These are phyloP conservation scores for Thalassiosira livingstoniorum DNA, from an alignment of 352 stramenopile genomes.

Conservation along the genomic window DNA sequence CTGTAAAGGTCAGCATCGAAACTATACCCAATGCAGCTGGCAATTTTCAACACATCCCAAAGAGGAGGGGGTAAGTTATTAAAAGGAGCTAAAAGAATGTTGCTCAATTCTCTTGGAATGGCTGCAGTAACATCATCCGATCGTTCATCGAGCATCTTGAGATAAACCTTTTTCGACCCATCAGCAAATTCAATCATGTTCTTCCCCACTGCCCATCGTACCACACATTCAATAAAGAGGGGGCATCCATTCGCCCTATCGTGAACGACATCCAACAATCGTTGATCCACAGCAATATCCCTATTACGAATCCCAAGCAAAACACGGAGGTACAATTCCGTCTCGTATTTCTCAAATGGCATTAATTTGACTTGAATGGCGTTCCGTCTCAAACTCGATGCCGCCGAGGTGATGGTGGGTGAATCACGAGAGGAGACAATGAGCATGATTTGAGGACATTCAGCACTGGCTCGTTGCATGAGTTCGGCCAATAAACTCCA, in stretches of 20 bases:
- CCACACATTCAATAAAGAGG: conserved; percentile 67
- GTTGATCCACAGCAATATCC: conserved; percentile 53
- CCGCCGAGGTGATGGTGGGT: conserved; percentile 64
- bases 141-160: conserved; percentile 60
- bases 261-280: conserved; percentile 63
- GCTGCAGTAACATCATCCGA: conserved; percentile 64
- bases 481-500: conserved; percentile 68
- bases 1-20: conserved; percentile 68
- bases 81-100: conserved; percentile 63
- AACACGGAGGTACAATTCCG: conserved; percentile 55
- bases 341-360: conserved; percentile 69
- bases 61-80: conserved; percentile 65
- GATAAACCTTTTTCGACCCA: conserved; percentile 61
- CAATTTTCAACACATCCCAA: conserved; percentile 72
- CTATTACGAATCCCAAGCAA: conserved; percentile 52
- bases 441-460: conserved; percentile 64
- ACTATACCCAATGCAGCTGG: conserved; percentile 71
- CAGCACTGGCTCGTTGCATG: conserved; percentile 52
- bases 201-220: conserved; percentile 70
- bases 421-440: conserved; percentile 63
- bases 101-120: conserved; percentile 63
- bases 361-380: conserved; percentile 61
- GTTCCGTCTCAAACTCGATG: conserved; percentile 52
- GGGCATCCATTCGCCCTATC: conserved; percentile 67
- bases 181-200: conserved; percentile 68